Percentiles rank a stretch among this genome's conserved stretches.
Evolutionary conservation across 176 grass and related monocot genomes (phyloP).

Genomic region (Juncus inflexus): DNA sequence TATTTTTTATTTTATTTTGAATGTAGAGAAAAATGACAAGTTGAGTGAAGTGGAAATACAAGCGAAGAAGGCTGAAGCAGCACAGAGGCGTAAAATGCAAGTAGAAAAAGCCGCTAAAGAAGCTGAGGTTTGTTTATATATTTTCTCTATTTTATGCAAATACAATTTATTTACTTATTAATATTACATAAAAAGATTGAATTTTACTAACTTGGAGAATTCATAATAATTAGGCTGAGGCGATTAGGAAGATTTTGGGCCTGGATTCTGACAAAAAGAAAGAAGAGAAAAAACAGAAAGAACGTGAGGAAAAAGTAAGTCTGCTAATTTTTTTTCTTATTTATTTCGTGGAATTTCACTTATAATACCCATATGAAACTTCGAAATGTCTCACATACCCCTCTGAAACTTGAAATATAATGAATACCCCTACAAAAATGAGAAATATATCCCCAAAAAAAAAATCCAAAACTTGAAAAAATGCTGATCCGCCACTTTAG

Average conservation of each 20-base stretch:
- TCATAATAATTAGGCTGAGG: conserved; percentile 52
- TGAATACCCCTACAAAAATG: conserved; percentile 5
- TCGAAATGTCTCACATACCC: neutral
- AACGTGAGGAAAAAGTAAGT: conserved; percentile 67
- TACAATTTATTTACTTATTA: conserved; percentile 1
- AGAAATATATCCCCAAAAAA: neutral
- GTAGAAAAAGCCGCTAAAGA: conserved; percentile 87
- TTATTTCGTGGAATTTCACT: conserved; percentile 4
- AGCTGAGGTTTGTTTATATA: conserved; percentile 51
- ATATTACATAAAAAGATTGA: conserved; percentile 9
- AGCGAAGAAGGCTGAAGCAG: conserved; percentile 78
- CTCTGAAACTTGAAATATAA: neutral
- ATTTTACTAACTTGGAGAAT: neutral
- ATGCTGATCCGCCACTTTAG: no score
- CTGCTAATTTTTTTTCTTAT: neutral
- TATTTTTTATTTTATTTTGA: conserved; percentile 16
- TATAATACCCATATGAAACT: neutral
- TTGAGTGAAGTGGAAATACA: conserved; percentile 75
- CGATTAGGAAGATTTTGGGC: conserved; percentile 90
- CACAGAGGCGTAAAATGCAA: conserved; percentile 98
- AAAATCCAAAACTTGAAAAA: no score
- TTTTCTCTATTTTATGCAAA: conserved; percentile 16
- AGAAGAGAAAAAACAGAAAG: conserved; percentile 95
- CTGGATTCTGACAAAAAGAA: conserved; percentile 88
- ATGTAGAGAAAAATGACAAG: conserved; percentile 81